phyloP scores from a whole-genome alignment of 805 yeast genomes.

The Lipomyces yamanashiensis region DNA sequence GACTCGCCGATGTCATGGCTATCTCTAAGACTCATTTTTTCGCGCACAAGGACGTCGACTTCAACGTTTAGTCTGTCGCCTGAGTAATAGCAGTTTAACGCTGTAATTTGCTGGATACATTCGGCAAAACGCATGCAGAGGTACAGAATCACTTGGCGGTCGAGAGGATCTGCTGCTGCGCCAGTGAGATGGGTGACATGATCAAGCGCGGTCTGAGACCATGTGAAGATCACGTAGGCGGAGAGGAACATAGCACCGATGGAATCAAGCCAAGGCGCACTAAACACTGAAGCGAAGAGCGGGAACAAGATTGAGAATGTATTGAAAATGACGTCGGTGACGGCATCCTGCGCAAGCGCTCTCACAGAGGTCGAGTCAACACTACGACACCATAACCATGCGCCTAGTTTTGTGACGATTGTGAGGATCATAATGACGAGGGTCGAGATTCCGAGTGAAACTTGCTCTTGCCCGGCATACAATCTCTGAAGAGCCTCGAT shows the following conservation, averaged over 20 bases:
- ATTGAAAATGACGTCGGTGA: conserved; percentile 76
- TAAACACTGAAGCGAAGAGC: conserved; percentile 55
- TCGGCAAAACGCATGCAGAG: conserved; percentile 71
- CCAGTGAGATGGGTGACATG: conserved; percentile 79
- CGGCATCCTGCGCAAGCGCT: conserved; percentile 82
- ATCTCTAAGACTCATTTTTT: conserved; percentile 60
- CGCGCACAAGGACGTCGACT: conserved; percentile 68
- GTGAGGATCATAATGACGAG: conserved; percentile 65
- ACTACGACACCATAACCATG: conserved; percentile 66
- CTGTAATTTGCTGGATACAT: conserved; percentile 65
- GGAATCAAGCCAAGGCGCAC: conserved; percentile 75
- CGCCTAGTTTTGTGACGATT: conserved; percentile 60
- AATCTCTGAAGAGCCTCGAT: conserved; percentile 62
- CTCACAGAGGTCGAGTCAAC: conserved; percentile 69
- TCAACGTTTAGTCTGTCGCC: conserved; percentile 80
- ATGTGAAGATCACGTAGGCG: conserved; percentile 62
- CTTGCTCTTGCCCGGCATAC: conserved; percentile 48
- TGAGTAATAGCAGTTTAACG: conserved; percentile 73
- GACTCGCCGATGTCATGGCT: conserved; percentile 83
- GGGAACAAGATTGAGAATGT: conserved; percentile 67
- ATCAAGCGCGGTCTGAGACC: conserved; percentile 70
- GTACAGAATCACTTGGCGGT: conserved; percentile 69
- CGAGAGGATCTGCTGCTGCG: conserved; percentile 64
- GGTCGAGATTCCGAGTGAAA: conserved; percentile 56
- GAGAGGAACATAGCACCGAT: conserved; percentile 71